Evolutionary conservation across 257 asterid species (phyloP).

Genomic region (Echites panduratus): DNA sequence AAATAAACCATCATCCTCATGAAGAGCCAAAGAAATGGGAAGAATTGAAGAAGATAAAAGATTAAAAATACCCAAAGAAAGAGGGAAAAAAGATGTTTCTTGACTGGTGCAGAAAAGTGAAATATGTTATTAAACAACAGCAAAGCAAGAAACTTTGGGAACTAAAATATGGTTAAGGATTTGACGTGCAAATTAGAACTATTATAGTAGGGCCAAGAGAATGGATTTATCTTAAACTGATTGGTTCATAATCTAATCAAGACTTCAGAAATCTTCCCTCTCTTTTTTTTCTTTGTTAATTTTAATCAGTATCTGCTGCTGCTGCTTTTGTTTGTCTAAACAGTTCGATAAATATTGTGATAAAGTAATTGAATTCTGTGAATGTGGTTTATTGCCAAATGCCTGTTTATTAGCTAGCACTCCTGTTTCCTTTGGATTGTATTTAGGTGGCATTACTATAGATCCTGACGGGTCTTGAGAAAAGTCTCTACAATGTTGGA

Average conservation of each 20-base stretch:
- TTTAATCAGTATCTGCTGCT: too few species aligned
- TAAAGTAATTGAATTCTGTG: neutral
- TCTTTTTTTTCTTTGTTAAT: too few species aligned
- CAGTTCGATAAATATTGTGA: neutral
- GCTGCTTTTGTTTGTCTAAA: too few species aligned
- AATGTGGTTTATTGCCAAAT: neutral
- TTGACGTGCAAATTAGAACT: neutral
- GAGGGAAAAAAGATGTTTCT: neutral
- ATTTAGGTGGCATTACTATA: constrained; percentile 1
- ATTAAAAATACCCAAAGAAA: neutral
- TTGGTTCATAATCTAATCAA: neutral
- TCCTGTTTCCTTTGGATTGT: neutral
- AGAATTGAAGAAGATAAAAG: neutral
- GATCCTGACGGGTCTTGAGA: neutral
- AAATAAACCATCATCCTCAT: neutral
- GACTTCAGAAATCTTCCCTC: too few species aligned
- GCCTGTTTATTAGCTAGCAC: neutral
- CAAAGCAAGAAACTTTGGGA: neutral
- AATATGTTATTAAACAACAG: neutral
- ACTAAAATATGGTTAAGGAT: neutral
- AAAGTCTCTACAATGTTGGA: too few species aligned
- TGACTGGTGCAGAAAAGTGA: neutral
- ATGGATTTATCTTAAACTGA: neutral
- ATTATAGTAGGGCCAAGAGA: neutral
- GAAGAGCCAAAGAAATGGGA: neutral